Conservation (phyloP, 1,284 basidiomycete species). For the Trametes pubescens region DNA sequence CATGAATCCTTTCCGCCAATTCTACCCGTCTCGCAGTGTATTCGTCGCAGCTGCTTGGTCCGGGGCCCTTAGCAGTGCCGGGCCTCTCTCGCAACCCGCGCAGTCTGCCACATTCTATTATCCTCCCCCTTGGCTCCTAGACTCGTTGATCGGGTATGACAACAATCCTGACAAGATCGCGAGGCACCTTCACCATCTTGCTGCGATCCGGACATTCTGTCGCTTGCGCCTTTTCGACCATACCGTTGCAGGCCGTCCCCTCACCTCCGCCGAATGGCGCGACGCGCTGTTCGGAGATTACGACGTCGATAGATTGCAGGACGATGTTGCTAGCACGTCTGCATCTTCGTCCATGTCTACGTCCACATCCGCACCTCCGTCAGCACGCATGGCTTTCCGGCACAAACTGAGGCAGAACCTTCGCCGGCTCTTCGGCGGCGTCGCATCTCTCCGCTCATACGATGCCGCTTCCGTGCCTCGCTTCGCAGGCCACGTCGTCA, state of each 20-base stretch:
- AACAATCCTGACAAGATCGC: neutral
- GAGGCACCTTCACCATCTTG: neutral
- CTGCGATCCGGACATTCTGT: slow-evolving; percentile 13
- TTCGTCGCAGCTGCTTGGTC: neutral
- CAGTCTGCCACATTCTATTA: slow-evolving; percentile 10
- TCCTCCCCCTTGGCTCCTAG: slow-evolving; percentile 15
- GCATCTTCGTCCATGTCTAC: too few species aligned
- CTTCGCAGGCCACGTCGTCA: neutral
- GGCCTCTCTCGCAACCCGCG: slow-evolving; percentile 6
- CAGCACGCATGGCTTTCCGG: neutral
- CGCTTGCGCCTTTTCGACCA: slow-evolving; percentile 11
- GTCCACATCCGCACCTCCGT: neutral
- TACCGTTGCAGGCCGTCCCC: slow-evolving; percentile 4
- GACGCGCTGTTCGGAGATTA: slow-evolving; percentile 18
- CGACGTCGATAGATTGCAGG: too few species aligned
- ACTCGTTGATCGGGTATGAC: neutral
- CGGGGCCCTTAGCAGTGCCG: neutral
- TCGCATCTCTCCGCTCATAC: neutral
- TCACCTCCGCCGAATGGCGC: slow-evolving; percentile 19
- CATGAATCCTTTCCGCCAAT: slow-evolving; percentile 6
- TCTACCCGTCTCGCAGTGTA: neutral
- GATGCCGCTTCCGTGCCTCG: neutral
- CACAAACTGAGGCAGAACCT: neutral
- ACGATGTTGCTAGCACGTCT: too few species aligned
- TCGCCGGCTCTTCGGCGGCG: neutral